Base-by-base conservation (phyloP, 345 rosid genomes). In the Erodium maritimum region DNA sequence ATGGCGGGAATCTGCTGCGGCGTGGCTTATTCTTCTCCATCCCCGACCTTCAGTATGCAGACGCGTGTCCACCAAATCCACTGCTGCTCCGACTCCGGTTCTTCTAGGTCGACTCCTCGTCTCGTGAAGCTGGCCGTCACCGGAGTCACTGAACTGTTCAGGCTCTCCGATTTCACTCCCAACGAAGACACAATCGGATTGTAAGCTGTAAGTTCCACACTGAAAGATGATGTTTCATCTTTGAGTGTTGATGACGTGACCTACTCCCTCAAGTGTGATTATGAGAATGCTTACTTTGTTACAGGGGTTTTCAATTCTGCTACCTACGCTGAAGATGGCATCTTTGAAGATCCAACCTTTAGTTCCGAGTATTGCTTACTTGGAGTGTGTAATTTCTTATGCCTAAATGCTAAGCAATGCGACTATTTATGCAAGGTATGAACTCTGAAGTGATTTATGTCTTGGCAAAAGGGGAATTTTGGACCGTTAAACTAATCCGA, bases 271-370 rank as follows among this genome's bases (percentile, higher is more conserved):
- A 73, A 63, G 75, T 68, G 70, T 55, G 96, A 91, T 72, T 91
- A 78, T 59, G 83, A 73, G 72, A 82, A 81, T 73, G 85, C 88
- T 34, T 88, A 91, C 70, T 91, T 91, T 75, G 87, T 91, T 56
- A 86, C 91, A 55, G 96, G 96, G 66, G 69, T 67, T 66, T 88
- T 88, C 74, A 80, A 91, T 65, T 62, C 74, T 68, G 77, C 55
- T 6, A 72, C 84, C 53, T 88, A 84, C 55, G 71, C 76, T 17
- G 78, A 84, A 65, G 96, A 86, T 62, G 86, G 96, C 57, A 56
- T 80, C 60, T 91, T 88, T n/a, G 95, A 82, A 72, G 98, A 88
- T 58, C 98, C 95, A 11, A 91, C 98, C 50, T 84, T 91, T 45
- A 84, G 82, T 61, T 91, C 86, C 59, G 82, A 54, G 57, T 42